Percentiles rank a stretch among this genome's conserved stretches.
phyloP scores from a whole-genome alignment of 345 rosid species.

The Lepidium sativum region DNA sequence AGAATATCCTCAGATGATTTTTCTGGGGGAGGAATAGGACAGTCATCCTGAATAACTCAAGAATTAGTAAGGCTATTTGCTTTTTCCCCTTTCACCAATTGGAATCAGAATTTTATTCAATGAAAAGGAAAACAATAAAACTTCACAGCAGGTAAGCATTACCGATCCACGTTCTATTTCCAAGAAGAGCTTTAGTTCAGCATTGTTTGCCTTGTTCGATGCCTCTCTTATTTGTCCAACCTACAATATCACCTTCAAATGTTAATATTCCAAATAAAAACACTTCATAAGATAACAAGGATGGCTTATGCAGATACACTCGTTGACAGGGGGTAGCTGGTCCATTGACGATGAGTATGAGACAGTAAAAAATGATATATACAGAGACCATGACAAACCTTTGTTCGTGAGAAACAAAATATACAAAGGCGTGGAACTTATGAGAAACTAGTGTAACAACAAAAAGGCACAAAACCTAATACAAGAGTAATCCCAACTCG shows the following conservation, averaged over 20 bases:
- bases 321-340: not conserved
- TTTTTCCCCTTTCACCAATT: not conserved
- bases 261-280: not conserved
- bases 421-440: not conserved
- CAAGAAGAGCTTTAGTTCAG: constrained; percentile 81
- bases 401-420: not conserved
- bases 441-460: not conserved
- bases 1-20: constrained; percentile 73
- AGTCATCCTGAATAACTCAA: constrained; percentile 51
- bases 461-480: not conserved
- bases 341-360: not conserved
- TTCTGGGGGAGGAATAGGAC: constrained; percentile 51
- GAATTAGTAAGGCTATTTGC: not conserved
- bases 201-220: constrained; percentile 64
- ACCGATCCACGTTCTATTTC: constrained; percentile 84
- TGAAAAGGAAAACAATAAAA: not conserved
- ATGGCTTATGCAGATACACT: not conserved
- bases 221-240: constrained; percentile 90
- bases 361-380: not conserved
- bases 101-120: not conserved
- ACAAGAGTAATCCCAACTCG: not conserved
- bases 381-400: not conserved
- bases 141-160: constrained; percentile 14
- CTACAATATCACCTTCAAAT: constrained; percentile 31
- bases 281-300: not conserved